Evolutionary conservation across 2,329 filamentous ascomycete genomes (phyloP).

Genomic region (Ustilaginoidea virens): DNA sequence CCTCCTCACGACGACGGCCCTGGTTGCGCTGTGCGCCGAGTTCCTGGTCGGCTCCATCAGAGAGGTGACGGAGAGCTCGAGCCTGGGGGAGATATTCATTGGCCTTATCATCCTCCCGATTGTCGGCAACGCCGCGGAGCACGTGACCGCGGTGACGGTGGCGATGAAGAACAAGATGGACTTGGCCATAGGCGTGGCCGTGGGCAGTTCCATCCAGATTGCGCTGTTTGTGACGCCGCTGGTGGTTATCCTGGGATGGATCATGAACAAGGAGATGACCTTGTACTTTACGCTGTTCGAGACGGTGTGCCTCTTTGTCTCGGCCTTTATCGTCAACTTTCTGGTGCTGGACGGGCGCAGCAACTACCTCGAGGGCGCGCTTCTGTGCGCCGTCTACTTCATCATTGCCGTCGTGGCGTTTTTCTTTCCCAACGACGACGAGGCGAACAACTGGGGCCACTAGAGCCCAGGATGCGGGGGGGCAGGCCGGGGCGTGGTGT

Average conservation of each 20-base stretch:
- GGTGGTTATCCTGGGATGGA: conserved; percentile 58
- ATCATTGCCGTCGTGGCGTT: conserved; percentile 53
- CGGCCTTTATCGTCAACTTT: conserved; percentile 77
- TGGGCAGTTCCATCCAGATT: conserved; percentile 59
- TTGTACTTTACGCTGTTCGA: conserved; percentile 82
- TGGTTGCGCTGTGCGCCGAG: conserved; percentile 55
- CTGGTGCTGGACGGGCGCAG: conserved; percentile 71
- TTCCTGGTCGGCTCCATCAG: conserved; percentile 55
- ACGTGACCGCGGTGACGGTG: conserved; percentile 55
- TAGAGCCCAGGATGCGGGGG: background rate
- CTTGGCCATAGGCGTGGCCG: conserved; percentile 54
- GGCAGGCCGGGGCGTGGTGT: no score
- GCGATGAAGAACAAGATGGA: conserved; percentile 67
- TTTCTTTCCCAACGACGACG: conserved; percentile 41
- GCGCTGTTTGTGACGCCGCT: conserved; percentile 56
- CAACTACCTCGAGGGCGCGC: conserved; percentile 71
- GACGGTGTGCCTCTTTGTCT: conserved; percentile 74
- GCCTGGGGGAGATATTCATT: conserved; percentile 50
- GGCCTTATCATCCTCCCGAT: conserved; percentile 59
- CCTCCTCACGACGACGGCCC: conserved; percentile 45
- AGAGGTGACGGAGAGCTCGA: conserved; percentile 39
- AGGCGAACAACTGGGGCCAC: conserved; percentile 26
- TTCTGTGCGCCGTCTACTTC: conserved; percentile 50
- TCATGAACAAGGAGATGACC: conserved; percentile 51
- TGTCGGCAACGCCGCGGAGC: conserved; percentile 59